A percentile compares a stretch with the other conserved stretches of the same genome.
Conservation (phyloP, 1,284 basidiomycete genomes). For the Malassezia restricta region DNA sequence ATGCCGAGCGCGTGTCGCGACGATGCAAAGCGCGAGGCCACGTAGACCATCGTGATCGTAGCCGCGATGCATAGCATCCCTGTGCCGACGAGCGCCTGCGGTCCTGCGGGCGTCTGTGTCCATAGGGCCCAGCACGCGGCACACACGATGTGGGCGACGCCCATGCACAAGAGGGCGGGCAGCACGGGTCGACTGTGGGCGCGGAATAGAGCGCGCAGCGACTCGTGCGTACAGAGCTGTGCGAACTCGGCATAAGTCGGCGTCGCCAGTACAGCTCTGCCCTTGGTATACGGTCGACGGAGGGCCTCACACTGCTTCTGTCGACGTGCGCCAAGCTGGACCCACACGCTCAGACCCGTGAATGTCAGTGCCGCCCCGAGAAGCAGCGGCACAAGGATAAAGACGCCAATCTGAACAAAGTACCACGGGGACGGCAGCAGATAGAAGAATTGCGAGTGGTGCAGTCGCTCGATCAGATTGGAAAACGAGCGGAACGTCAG, state of each 20-base stretch:
- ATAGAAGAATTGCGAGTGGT: slow-evolving; percentile 46
- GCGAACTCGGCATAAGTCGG: slow-evolving; percentile 6
- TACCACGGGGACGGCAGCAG: slow-evolving; percentile 24
- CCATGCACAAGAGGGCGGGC: background rate
- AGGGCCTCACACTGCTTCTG: slow-evolving; percentile 1
- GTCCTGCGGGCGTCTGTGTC: background rate
- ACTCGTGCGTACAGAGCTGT: background rate
- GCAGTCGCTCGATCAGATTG: slow-evolving; percentile 41
- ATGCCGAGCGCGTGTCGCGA: slow-evolving; percentile 10
- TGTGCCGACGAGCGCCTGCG: background rate
- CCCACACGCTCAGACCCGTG: slow-evolving; percentile 20
- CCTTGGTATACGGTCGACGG: background rate
- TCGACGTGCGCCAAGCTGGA: slow-evolving; percentile 1
- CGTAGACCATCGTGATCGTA: background rate
- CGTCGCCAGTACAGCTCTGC: background rate
- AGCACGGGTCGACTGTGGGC: slow-evolving; percentile 2
- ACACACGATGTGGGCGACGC: background rate
- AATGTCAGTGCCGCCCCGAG: slow-evolving; percentile 31
- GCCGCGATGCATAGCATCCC: background rate
- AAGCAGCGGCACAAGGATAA: slow-evolving; percentile 29
- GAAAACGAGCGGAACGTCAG: slow-evolving; percentile 34
- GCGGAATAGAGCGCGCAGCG: background rate
- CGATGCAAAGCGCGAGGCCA: background rate
- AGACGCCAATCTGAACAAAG: slow-evolving; percentile 36
- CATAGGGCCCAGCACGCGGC: background rate